A percentile compares a stretch with the other conserved stretches of the same genome.
phyloP scores from a whole-genome alignment of 1,284 basidiomycete genomes.

The Mycena citricolor region DNA sequence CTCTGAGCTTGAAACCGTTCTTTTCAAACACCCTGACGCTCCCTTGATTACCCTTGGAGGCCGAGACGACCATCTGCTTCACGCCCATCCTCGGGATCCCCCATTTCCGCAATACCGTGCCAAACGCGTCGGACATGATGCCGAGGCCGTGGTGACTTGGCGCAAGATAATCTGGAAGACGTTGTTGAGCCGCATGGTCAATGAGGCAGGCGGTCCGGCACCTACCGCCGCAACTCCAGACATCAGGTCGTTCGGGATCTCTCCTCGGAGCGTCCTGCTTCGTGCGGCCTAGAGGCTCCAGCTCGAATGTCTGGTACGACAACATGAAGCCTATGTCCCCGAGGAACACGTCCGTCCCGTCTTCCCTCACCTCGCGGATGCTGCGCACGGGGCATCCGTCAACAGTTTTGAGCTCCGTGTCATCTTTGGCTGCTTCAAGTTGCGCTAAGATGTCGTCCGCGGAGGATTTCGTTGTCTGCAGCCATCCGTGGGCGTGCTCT shows the following conservation, averaged over 20 bases:
- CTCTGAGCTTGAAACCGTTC: constrained; percentile 52
- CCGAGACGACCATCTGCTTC: constrained; percentile 42
- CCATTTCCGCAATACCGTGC: constrained; percentile 53
- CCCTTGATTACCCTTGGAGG: constrained; percentile 51
- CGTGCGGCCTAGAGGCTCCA: constrained; percentile 32
- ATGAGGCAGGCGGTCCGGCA: too few relatives aligned
- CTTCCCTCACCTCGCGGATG: constrained; percentile 47
- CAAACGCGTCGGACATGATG: constrained; percentile 64
- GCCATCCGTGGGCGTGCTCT: constrained; percentile 36
- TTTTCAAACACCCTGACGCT: constrained; percentile 64
- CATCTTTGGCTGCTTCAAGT: constrained; percentile 28
- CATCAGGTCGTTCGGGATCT: constrained; percentile 47
- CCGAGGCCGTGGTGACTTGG: constrained; percentile 60
- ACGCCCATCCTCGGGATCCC: constrained; percentile 58
- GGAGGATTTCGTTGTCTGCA: constrained; percentile 18
- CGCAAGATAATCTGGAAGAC: constrained; percentile 49
- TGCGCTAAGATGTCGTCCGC: constrained; percentile 28
- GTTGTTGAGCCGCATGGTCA: background rate
- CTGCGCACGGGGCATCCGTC: constrained; percentile 42
- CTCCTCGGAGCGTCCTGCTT: too few relatives aligned
- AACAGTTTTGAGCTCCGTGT: constrained; percentile 27
- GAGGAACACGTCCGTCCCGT: constrained; percentile 47
- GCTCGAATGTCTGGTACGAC: constrained; percentile 34
- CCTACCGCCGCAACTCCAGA: constrained; percentile 58
- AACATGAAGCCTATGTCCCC: constrained; percentile 31